Base-by-base conservation (phyloP, 805 yeast species). In the Ogataea henricii region DNA sequence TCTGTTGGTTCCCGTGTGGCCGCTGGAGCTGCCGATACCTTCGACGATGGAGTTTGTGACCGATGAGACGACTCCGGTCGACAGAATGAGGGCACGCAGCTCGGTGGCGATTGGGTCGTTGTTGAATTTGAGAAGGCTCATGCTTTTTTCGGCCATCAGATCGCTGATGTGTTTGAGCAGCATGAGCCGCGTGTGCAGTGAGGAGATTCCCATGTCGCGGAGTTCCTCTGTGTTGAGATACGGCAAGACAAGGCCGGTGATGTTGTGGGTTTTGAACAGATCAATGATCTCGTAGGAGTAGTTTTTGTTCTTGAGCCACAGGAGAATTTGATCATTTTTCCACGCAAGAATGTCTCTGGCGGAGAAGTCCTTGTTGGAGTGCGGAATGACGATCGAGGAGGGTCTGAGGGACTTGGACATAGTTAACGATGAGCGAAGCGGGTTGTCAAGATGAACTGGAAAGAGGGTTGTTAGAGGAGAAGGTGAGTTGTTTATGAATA, bases 161-260 rank as follows among this genome's bases (percentile, higher is more conserved):
- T 74, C 78, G 56, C 81, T 77, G 33, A 89, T 77, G 23, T 80
- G 76, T 43, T 76, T 72, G 62, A 88, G 81, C 35, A 90, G 68
- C 33, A 65, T 63, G 3, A 91, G 70, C 22, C 96, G 73, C 16
- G 78, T 76, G 25, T 77, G 75, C 26, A 86, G 62, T 27, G 72
- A 69, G 5, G 51, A 47, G 1, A 87, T 74, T 2, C 91, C 95
- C 59, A 92, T 68, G 45, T 90, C 96, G 51, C 74, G 71, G 37
- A 91, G 77, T 60, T 89, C 94, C 7, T 77, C 80, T 10, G 87
- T 79, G 26, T 81, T 80, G 42, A 91, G 70, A 51, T 80, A 83
- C 1, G 88, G 82, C 43, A 92, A 68, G 3, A 87, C 74, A 25
- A 85, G 79, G 1, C 96, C 96, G 3, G 85, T 81, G 43, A 88